Base-by-base conservation (phyloP, 805 yeast species). In the Kazachstania psychrophila region DNA sequence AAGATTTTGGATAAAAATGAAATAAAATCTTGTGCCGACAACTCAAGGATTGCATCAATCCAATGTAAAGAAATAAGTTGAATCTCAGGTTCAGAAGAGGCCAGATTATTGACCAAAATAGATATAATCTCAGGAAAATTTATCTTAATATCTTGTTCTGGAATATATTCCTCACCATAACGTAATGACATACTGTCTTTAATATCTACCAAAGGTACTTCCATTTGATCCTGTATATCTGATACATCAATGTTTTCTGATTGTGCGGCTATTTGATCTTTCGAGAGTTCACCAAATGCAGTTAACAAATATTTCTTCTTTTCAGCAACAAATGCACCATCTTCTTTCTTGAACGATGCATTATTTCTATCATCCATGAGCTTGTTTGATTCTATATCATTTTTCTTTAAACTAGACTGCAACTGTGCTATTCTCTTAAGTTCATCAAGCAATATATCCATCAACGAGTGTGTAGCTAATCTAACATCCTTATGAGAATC, bases 401-500 rank as follows among this genome's bases (percentile, higher is more conserved):
- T 46, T 37, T 57, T 60, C 34, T 67, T 68, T 1, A 75, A 70
- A 29, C 70, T 63, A 31, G 66, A 60, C 52, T 77, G 79, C 25
- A 89, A 75, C 44, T 78, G 79, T 16, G 82, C 68, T n/a, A 88
- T 73, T 28, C 84, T 67, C 46, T 75, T 76, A 35, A 89, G 80
- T 52, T 92, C 97, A 46, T 77, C 81, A 23, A 92, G 64, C 41
- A 92, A 73, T 3, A 75, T 70, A 41, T 79, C 82, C 41, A 92
- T 58, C 25, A 88, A 73, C 31, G 80, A 77, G 41, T 80, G 84
- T 0, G 97, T 87, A 28, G 85, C 86, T 2, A 80, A 77, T 45
- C 95, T 68, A 3, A 92, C 94, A 57, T 89, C 97, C 37, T 79
- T 76, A 43, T 86, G 86, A 2, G 89, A 69, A 47, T 84, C 89